Base-by-base conservation (phyloP, 192 early-diverging fungal genomes). In the Umbelopsis sp. region DNA sequence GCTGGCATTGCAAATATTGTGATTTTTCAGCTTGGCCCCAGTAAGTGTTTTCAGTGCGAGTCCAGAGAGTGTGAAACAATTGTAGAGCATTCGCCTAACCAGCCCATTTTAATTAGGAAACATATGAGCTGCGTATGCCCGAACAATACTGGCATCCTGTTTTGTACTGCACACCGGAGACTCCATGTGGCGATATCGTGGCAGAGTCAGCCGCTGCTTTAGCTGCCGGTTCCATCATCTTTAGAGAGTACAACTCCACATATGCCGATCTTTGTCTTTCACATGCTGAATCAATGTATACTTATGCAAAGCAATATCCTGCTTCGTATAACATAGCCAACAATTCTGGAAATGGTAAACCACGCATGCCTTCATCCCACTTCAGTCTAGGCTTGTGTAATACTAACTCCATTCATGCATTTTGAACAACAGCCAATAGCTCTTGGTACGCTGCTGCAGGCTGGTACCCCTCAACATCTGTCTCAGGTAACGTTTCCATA, bases 171-270 rank as follows among this genome's bases (percentile, higher is more conserved):
- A 71, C 74, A 13, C 76, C 76, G 15, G 48, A 65, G 22, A 74
- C 69, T 10, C 76, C 68, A 52, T 58, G 50, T 3, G 70, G 69
- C 3, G 78, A 76, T 18, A 78, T 78, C 27, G 77, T 75, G 18
- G 86, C 81, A 2, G 82, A 86, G 72, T 79, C 85, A 15, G 80
- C 85, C 22, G 86, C 87, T 2, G 86, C 87, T 6, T 70, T 89
- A 35, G 85, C 86, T 13, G 72, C 85, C 2, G 81, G 77, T 5
- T 77, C 87, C 0, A 74, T 86, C 44, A 53, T 85, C 18, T 89
- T 85, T 68, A 76, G 83, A 10, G 74, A 82, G 58, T 75, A 85
- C 46, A 74, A 88, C 52, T 44, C 67, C 2, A 58, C 71, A 9
- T 88, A 83, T 69, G 77, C 84, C 10, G 70, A 75, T 50, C 71